These are phyloP conservation scores for Microascus cirrosus DNA, from an alignment of 2,329 filamentous ascomycete species.

Conservation along the genomic window DNA sequence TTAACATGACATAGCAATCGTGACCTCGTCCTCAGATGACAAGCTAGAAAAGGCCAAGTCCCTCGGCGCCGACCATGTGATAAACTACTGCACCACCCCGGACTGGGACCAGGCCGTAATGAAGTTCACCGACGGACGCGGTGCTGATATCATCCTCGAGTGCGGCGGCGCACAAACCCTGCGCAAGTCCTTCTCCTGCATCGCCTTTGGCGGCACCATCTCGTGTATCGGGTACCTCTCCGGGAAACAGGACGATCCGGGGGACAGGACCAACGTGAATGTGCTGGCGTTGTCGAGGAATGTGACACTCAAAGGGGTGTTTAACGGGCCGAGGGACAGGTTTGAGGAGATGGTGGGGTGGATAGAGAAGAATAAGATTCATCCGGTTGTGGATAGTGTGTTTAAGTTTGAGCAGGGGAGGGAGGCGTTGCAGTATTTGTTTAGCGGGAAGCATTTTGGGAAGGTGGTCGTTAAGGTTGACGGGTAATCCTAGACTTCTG, in stretches of 20 bases:
- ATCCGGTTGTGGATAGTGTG: slow-evolving; percentile 33
- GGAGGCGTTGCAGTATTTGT: slow-evolving; percentile 41
- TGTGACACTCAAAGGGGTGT: slow-evolving; percentile 38
- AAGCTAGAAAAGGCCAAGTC: slow-evolving; percentile 33
- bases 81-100: slow-evolving; percentile 43
- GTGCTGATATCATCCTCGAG: slow-evolving; percentile 45
- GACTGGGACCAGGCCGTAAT: slow-evolving; percentile 39
- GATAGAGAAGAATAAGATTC: slow-evolving; percentile 30
- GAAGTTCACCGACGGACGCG: slow-evolving; percentile 27
- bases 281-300: slow-evolving; percentile 36
- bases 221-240: slow-evolving; percentile 37
- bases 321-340: slow-evolving; percentile 46
- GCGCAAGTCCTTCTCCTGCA: slow-evolving; percentile 37
- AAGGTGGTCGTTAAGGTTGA: slow-evolving; percentile 39
- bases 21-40: slow-evolving; percentile 42
- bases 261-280: slow-evolving; percentile 48
- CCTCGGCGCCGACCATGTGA: slow-evolving; percentile 37
- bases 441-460: slow-evolving; percentile 42
- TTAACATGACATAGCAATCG: slow-evolving; percentile 21
- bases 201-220: slow-evolving; percentile 44
- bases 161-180: slow-evolving; percentile 40
- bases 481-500: neutral
- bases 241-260: slow-evolving; percentile 41
- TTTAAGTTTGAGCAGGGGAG: slow-evolving; percentile 34
- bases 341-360: slow-evolving; percentile 43